Conservation (phyloP, 495 filamentous ascomycete species). For the Neurospora sp. region DNA sequence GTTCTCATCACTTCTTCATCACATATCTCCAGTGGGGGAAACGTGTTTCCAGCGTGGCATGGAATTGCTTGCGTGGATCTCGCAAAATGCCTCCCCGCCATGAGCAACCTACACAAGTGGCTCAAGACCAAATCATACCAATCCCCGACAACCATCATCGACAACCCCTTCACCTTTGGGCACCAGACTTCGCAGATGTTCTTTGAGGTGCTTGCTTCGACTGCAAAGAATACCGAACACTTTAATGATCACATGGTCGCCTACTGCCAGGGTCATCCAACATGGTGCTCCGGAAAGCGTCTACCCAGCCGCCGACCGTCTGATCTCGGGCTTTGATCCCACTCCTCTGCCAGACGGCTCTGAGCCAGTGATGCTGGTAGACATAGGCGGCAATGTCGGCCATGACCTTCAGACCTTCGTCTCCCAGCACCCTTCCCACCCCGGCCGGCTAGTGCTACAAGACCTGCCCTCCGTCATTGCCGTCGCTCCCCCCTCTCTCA, state of each 20-base stretch:
- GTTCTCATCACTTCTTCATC: background rate
- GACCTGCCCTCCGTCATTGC: constrained; percentile 32
- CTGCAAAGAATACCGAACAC: constrained; percentile 14
- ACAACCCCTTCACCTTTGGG: constrained; percentile 23
- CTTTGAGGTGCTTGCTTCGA: constrained; percentile 19
- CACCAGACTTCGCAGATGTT: constrained; percentile 17
- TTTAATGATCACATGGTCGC: constrained; percentile 46
- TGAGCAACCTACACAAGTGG: constrained; percentile 12
- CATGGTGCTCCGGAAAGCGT: constrained; percentile 38
- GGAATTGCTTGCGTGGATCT: background rate
- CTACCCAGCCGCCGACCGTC: constrained; percentile 35
- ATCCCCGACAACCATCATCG: constrained; percentile 13
- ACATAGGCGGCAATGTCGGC: constrained; percentile 43
- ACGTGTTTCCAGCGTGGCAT: background rate
- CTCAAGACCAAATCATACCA: constrained; percentile 15
- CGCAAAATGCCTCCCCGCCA: constrained; percentile 2
- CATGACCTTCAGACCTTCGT: constrained; percentile 41
- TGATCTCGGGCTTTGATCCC: constrained; percentile 19
- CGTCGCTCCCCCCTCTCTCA: constrained; percentile 7
- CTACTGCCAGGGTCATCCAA: constrained; percentile 37
- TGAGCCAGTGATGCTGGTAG: constrained; percentile 32
- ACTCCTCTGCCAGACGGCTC: constrained; percentile 8
- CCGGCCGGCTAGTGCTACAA: constrained; percentile 39
- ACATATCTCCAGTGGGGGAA: background rate
- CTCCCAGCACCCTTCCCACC: constrained; percentile 24